Evolutionary conservation across 345 rosid species (phyloP), one percentile per base, ranked within the genome.

Genomic region (Eucalyptus sp.): DNA sequence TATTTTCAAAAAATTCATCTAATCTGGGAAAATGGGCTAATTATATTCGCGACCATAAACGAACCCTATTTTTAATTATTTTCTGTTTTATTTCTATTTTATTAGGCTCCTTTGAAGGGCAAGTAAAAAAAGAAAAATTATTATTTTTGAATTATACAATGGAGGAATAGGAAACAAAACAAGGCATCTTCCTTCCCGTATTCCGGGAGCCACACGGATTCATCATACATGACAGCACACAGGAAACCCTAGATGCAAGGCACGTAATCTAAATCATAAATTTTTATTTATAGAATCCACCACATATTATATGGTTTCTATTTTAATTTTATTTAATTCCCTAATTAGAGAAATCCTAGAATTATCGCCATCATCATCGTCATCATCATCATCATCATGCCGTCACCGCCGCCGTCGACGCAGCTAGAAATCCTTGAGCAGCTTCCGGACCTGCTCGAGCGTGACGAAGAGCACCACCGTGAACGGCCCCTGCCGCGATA

Each of bases 401-500:
- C 27, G 60, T 22, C 60, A 8, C 3, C 9, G 58, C 58, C 29
- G 29, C n/a, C 31, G 66, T 3, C 66, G 15, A 10, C 15, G 83
- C 1, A 2, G 15, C 86, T 86, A 94, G 91, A 92, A 94, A 87
- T 96, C 97, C 68, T 95, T 94, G 1, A 96, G 87, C 94, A 96
- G 15, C 92, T 93, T 96, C 86, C 96, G 88, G 87, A 96, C 97
- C 89, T 96, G 99, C 87, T 96, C 99, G 25, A 96, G 93, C 10
- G 99, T 96, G 7, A 96, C 96, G 81, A 96, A 96, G 86, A 96
- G 89, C 88, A 96, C 96, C 56, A 97, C 92, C 86, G 99, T 97
- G 89, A 97, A 97, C n/a, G 98, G 99, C 0, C 97, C 99, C 88
- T 96, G 98, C 86, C 98, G 91, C 86, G 96, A 94, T 33, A 96